A percentile compares a stretch with the other conserved stretches of the same genome.
These are phyloP conservation scores for Hippophae tibetana DNA, from an alignment of 306 rosid genomes.

Conservation along the genomic window DNA sequence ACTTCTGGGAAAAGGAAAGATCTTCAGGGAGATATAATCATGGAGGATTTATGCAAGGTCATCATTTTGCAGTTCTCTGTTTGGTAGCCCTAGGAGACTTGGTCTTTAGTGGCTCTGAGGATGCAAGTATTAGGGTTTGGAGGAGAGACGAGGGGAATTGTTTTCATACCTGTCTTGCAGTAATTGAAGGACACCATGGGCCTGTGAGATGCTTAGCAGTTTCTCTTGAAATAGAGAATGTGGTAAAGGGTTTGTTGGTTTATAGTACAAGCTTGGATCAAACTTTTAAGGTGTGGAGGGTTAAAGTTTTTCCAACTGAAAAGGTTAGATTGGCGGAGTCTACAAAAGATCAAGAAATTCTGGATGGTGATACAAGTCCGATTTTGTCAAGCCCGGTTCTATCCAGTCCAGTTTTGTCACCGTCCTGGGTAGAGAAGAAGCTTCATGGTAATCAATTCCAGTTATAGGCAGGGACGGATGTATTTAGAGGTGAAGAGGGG, in stretches of 20 bases:
- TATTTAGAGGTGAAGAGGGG: background rate
- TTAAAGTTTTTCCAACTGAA: constrained; percentile 33
- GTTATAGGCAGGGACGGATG: background rate
- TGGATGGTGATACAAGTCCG: constrained; percentile 35
- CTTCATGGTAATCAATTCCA: constrained; percentile 25
- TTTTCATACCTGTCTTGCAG: constrained; percentile 35
- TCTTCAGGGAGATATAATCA: constrained; percentile 39
- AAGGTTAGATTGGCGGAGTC: constrained; percentile 17
- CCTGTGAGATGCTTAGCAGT: constrained; percentile 49
- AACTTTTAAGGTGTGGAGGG: constrained; percentile 49
- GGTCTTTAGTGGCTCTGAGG: constrained; percentile 39
- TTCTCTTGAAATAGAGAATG: constrained; percentile 29
- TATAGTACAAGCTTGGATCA: constrained; percentile 55
- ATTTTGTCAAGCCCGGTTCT: constrained; percentile 7
- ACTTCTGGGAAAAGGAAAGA: constrained; percentile 47
- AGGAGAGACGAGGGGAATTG: constrained; percentile 43
- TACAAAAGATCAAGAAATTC: constrained; percentile 24
- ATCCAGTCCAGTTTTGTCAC: constrained; percentile 34
- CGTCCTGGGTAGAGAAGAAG: constrained; percentile 38
- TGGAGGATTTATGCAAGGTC: constrained; percentile 49
- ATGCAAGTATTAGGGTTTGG: constrained; percentile 44
- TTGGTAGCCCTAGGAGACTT: constrained; percentile 34
- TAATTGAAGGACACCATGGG: constrained; percentile 45
- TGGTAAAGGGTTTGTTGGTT: constrained; percentile 33
- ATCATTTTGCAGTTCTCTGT: constrained; percentile 40